Evolutionary conservation across 306 rosid species (phyloP).

Genomic region (Lathyrus oleraceus): DNA sequence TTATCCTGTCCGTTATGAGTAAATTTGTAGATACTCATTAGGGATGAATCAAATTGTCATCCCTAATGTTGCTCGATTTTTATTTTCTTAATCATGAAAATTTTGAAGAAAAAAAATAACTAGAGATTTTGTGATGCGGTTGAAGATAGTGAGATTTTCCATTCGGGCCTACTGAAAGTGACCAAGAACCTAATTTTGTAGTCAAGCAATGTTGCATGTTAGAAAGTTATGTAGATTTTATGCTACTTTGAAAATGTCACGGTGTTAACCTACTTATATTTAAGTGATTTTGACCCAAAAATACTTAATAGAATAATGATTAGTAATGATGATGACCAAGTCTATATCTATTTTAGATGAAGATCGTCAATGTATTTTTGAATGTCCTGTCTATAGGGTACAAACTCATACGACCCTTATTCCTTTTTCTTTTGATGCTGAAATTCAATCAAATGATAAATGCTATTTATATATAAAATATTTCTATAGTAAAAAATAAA

Average conservation of each 20-base stretch:
- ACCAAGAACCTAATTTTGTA: constrained; percentile 40
- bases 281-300: constrained; percentile 14
- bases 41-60: too few relatives aligned
- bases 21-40: too few relatives aligned
- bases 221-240: constrained; percentile 19
- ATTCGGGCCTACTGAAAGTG: constrained; percentile 33
- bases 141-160: constrained; percentile 18
- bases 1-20: too few relatives aligned
- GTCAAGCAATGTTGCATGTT: constrained; percentile 3
- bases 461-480: too few relatives aligned
- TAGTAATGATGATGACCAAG: background rate
- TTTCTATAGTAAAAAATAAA: too few relatives aligned
- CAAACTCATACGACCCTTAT: too few relatives aligned
- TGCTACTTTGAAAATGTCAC: constrained; percentile 36
- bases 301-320: background rate
- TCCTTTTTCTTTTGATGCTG: constrained; percentile 9
- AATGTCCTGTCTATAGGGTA: too few relatives aligned
- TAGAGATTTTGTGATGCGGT: constrained; percentile 23
- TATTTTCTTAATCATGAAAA: background rate
- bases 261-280: constrained; percentile 3
- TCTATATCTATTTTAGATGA: constrained; percentile 12
- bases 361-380: constrained; percentile 11
- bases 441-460: constrained; percentile 3
- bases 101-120: background rate
- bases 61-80: background rate